Percentiles rank a stretch among this genome's conserved stretches.
Conservation (phyloP, 2,329 filamentous ascomycete genomes). For the Calonectria hawksworthii region DNA sequence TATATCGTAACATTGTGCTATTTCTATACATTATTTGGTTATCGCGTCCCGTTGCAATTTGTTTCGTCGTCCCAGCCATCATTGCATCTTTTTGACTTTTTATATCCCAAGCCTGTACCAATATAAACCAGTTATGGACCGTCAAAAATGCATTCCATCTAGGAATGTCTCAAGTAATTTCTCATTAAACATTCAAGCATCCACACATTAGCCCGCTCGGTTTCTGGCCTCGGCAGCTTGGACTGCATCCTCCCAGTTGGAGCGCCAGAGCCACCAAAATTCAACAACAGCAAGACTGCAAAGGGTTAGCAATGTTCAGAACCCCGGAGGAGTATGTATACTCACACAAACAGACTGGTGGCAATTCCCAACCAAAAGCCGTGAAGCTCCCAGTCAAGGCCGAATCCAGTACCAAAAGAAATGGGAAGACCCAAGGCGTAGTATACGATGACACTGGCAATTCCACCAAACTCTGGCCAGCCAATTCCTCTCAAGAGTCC, state of each 20-base stretch:
- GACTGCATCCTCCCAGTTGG: not conserved
- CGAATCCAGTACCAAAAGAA: constrained; percentile 83
- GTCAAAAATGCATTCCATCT: not conserved
- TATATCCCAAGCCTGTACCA: not conserved
- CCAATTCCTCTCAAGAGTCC: constrained; percentile 89
- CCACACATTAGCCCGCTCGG: not conserved
- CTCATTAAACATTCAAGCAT: not conserved
- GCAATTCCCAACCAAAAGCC: constrained; percentile 77
- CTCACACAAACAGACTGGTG: not conserved
- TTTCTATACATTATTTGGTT: not conserved
- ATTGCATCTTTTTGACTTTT: not conserved
- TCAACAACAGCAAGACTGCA: not conserved
- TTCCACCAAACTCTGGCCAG: constrained; percentile 89
- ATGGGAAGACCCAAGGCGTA: constrained; percentile 89
- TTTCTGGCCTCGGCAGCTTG: not conserved
- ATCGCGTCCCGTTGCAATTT: not conserved
- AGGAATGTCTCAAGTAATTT: not conserved
- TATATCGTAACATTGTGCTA: not conserved
- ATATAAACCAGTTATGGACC: not conserved
- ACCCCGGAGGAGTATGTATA: not conserved
- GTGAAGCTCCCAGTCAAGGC: constrained; percentile 79
- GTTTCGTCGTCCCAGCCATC: not conserved
- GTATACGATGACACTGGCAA: constrained; percentile 88
- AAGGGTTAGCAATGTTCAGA: not conserved
- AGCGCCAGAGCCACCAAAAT: constrained; percentile 1